Base-by-base conservation (phyloP, 495 filamentous ascomycete genomes). In the Penicillium steckii region DNA sequence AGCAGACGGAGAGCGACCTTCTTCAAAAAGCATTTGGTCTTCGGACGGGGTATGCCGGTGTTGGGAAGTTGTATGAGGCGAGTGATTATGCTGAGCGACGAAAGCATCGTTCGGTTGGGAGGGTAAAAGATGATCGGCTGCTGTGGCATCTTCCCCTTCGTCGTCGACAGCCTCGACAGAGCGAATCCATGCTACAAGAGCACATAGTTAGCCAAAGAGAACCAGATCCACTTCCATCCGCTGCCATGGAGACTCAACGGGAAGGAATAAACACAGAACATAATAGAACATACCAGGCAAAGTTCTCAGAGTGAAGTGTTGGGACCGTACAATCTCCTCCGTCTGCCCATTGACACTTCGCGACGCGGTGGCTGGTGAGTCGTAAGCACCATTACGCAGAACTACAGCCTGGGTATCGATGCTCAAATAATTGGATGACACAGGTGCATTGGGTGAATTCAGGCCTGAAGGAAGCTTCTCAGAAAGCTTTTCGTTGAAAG, bases 61-160 rank as follows among this genome's bases (percentile, higher is more conserved):
- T n/a, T 63, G 61, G 7, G 70, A 57, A 62, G 64, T 57, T 62
- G 67, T 41, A 56, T 76, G 64, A 7, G 84, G 81, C 4, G 71
- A 71, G 60, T 79, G 70, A 52, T 87, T 82, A 66, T 85, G 84
- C 18, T 86, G 84, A 15, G 86, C 76, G 13, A 80, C 70, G 19
- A 80, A 60, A 13, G 81, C 74, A 32, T 71, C 78, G 26, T 72
- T 65, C 8, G 83, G 84, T 37, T 74, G 60, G 9, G 69, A 55
- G 40, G 74, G 74, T 3, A 80, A 59, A 27, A 77, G 57, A 5
- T 57, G 66, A 23, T 67, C 64, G 18, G 64, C 68, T 48, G 52
- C 65, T 22, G 60, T 49, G 26, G 61, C 66, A 48, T 70, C 65
- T 26, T 61, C 52, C 22, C 56, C 70, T 13, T 69, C 64, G 19